Base-by-base conservation (phyloP, 768 basidiomycete species). In the Naganishia friedmannii region DNA sequence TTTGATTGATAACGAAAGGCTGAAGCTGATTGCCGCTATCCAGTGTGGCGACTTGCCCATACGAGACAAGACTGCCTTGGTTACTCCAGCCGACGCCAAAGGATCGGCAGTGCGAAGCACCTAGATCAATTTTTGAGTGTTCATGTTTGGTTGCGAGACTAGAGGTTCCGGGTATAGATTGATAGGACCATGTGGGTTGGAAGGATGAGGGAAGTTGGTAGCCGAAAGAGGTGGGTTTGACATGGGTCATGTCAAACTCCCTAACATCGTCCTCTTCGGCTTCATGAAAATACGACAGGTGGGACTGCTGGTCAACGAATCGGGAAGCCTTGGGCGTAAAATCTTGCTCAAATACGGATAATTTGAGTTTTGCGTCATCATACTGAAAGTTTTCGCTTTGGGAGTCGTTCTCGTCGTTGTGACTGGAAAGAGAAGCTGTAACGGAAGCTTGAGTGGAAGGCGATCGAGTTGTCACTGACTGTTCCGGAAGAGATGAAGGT, bases 221-320 rank as follows among this genome's bases (percentile, higher is more conserved):
- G 60, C 60, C 60, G 60, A 63, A 63, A 63, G 60, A 63, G 60
- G 60, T 63, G 60, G 60, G 60, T 63, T 63, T 34, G 21, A 63
- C 60, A 63, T 63, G 39, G 26, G 60, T 63, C 60, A 63, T 63
- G 51, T 69, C 68, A 45, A 60, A 57, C 68, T 69, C 68, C 68
- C 68, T 58, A 55, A 58, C 68, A 54, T 46, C 32, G 46, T 69
- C 77, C 77, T 77, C 77, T 71, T 73, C 78, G 78, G 80, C 78
- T 72, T 74, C 63, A 76, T 69, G 75, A 81, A 81, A 81, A 81
- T 75, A 76, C 77, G 74, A 42, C 66, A 56, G 58, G 53, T 51
- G 48, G 6, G 48, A 51, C 48, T 51, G 48, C 23, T 51, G 48
- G 19, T 42, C 60, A 19, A 26, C 12, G 60, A 63, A 63, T 26